Conservation (phyloP, 2,329 filamentous ascomycete species). For the Tympanopsis confertula region DNA sequence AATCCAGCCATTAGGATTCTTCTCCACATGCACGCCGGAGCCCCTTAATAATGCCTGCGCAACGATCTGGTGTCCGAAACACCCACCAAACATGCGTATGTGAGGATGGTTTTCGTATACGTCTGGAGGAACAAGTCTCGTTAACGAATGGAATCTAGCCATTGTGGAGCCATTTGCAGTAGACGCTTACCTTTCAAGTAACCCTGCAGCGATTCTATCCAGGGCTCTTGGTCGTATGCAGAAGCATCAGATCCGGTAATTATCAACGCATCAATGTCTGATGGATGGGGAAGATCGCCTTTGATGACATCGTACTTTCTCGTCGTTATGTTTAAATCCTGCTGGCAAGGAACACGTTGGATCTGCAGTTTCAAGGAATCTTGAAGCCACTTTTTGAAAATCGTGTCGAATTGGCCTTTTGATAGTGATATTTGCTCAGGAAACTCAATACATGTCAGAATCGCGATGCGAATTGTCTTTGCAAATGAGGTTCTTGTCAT, state of each 20-base stretch:
- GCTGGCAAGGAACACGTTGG: no score
- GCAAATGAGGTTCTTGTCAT: no score
- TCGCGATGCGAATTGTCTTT: no score
- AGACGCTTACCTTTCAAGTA: no score
- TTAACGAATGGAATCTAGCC: no score
- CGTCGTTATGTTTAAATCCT: no score
- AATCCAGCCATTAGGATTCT: neutral
- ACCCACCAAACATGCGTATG: conserved; percentile 10
- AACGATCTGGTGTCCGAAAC: conserved; percentile 16
- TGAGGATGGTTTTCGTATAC: neutral
- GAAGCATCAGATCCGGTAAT: neutral
- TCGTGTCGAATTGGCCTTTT: no score
- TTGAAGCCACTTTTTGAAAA: no score
- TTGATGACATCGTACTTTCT: conserved; percentile 20
- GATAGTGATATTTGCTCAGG: no score
- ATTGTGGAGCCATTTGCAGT: no score
- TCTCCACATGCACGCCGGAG: neutral
- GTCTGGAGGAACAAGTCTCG: neutral
- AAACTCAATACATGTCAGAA: no score
- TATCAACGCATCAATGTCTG: neutral
- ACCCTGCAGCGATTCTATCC: neutral
- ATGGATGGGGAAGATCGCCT: conserved; percentile 13
- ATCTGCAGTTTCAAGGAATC: no score
- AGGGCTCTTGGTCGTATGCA: neutral
- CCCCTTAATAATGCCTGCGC: conserved; percentile 14